Evolutionary conservation across 176 grass and related monocot genomes (phyloP).

Genomic region (Oryza glumipatula): DNA sequence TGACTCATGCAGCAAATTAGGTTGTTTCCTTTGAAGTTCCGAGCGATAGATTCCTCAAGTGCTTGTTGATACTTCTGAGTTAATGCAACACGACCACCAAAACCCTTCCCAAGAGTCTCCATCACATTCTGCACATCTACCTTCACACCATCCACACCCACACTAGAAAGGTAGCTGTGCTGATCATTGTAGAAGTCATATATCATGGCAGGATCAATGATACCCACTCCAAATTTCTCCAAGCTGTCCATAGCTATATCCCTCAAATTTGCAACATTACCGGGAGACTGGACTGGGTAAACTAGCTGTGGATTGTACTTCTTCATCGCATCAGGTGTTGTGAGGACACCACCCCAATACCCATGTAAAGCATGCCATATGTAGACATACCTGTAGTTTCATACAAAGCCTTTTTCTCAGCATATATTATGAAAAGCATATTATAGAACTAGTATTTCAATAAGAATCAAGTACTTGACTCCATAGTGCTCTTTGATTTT

Average conservation of each 20-base stretch:
- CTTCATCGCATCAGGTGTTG: slow-evolving; percentile 47
- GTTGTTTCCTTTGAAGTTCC: slow-evolving; percentile 52
- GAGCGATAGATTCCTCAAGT: slow-evolving; percentile 58
- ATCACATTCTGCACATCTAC: slow-evolving; percentile 72
- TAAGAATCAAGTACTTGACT: slow-evolving; percentile 47
- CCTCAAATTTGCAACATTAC: slow-evolving; percentile 52
- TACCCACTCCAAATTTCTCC: slow-evolving; percentile 56
- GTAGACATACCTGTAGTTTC: slow-evolving; percentile 46
- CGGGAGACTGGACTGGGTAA: slow-evolving; percentile 54
- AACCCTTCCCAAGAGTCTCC: slow-evolving; percentile 57
- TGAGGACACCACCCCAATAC: slow-evolving; percentile 55
- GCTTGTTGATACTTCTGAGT: slow-evolving; percentile 59
- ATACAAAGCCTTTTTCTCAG: not conserved
- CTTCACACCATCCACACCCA: slow-evolving; percentile 68
- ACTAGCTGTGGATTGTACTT: slow-evolving; percentile 55
- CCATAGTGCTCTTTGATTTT: slow-evolving; percentile 53
- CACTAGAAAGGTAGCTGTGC: slow-evolving; percentile 56
- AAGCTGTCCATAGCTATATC: slow-evolving; percentile 70
- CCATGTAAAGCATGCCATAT: slow-evolving; percentile 63
- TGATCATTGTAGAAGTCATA: slow-evolving; percentile 71
- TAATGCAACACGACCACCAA: slow-evolving; percentile 56
- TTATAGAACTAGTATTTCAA: slow-evolving; percentile 8
- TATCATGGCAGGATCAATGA: slow-evolving; percentile 58
- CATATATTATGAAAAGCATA: not conserved
- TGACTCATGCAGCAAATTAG: slow-evolving; percentile 75